Evolutionary conservation across 352 stramenopile species (phyloP).

Genomic region (Elongisporangium undulatum): DNA sequence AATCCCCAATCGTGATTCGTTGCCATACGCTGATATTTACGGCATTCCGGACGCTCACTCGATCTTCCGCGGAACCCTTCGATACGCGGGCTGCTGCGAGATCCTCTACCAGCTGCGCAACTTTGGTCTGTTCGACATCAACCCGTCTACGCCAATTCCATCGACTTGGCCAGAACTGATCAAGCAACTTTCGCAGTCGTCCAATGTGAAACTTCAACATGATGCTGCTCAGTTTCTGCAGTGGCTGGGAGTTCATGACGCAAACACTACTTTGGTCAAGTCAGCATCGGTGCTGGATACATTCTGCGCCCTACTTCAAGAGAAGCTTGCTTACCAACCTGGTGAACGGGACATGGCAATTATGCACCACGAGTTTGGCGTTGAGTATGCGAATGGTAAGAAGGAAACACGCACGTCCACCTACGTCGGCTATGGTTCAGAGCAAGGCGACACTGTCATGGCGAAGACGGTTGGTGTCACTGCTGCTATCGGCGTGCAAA

Average conservation of each 20-base stretch:
- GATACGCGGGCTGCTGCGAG: slow-evolving; percentile 91
- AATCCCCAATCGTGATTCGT: slow-evolving; percentile 94
- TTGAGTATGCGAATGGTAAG: slow-evolving; percentile 73
- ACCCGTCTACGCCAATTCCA: slow-evolving; percentile 35
- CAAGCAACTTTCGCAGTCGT: slow-evolving; percentile 32
- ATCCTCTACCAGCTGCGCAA: slow-evolving; percentile 90
- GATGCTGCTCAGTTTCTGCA: slow-evolving; percentile 72
- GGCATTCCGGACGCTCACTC: slow-evolving; percentile 90
- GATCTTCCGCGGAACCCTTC: slow-evolving; percentile 93
- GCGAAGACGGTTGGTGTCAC: slow-evolving; percentile 94
- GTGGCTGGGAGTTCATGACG: slow-evolving; percentile 72
- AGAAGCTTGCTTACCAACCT: slow-evolving; percentile 87
- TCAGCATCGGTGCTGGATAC: slow-evolving; percentile 70
- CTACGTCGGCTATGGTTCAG: slow-evolving; percentile 90
- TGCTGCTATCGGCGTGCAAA: slow-evolving; percentile 90
- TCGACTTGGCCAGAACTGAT: slow-evolving; percentile 85
- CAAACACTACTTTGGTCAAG: slow-evolving; percentile 43
- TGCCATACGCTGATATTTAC: slow-evolving; percentile 93
- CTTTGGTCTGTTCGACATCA: slow-evolving; percentile 87
- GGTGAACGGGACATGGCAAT: slow-evolving; percentile 94
- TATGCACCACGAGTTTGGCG: slow-evolving; percentile 90
- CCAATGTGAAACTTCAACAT: slow-evolving; percentile 24
- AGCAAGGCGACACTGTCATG: slow-evolving; percentile 93
- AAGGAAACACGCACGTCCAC: slow-evolving; percentile 88
- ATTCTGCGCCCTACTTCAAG: slow-evolving; percentile 84